phyloP scores from a whole-genome alignment of 345 rosid species.

The Citropsis articulata region DNA sequence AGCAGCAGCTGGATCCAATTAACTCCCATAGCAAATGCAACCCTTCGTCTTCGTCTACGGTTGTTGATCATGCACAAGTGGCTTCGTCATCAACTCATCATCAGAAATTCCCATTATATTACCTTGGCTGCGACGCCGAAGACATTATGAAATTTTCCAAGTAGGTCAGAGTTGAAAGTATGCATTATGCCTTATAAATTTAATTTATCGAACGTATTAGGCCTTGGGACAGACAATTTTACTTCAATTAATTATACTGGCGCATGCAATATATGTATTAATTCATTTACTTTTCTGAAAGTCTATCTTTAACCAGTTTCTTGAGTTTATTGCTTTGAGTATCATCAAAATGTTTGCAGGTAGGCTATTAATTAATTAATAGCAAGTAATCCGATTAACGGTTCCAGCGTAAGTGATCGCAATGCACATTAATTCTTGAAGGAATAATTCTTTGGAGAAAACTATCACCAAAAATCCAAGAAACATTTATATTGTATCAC shows the following conservation, averaged over 20 bases:
- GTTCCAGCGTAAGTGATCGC: not conserved
- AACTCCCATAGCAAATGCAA: conserved; percentile 21
- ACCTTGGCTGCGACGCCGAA: conserved; percentile 44
- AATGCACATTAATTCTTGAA: no score
- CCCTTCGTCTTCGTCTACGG: conserved; percentile 23
- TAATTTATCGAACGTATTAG: not conserved
- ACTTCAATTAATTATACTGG: not conserved
- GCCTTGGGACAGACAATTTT: not conserved
- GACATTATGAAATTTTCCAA: conserved; percentile 56
- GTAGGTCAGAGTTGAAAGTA: conserved; percentile 18
- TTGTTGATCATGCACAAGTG: no score
- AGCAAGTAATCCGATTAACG: not conserved
- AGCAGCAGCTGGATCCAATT: not conserved
- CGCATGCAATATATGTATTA: not conserved
- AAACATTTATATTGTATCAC: no score
- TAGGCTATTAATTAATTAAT: not conserved
- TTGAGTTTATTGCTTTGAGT: not conserved
- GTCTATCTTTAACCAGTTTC: not conserved
- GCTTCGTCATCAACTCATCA: not conserved
- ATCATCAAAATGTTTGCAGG: not conserved
- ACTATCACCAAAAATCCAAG: no score
- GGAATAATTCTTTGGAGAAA: no score
- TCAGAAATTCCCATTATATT: conserved; percentile 63
- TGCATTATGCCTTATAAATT: not conserved
- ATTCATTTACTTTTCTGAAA: not conserved